phyloP scores from a whole-genome alignment of 306 rosid genomes.

The Luffa aegyptiaca region DNA sequence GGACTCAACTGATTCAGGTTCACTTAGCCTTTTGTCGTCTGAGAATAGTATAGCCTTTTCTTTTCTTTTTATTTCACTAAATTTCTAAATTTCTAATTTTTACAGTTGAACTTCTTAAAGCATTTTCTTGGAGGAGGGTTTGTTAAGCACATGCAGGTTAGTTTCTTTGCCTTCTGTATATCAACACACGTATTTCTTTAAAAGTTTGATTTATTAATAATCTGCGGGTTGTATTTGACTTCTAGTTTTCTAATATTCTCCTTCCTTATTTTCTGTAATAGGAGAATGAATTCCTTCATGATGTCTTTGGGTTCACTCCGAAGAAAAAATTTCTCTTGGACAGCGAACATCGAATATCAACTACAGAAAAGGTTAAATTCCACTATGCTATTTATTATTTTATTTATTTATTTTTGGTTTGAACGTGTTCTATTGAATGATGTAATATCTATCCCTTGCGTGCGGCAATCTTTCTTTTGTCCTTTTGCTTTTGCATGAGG shows the following conservation, averaged over 20 bases:
- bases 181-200: background rate
- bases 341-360: slow-evolving; percentile 51
- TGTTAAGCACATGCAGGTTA: slow-evolving; percentile 89
- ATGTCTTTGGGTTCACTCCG: slow-evolving; percentile 68
- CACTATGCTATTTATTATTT: slow-evolving; percentile 1
- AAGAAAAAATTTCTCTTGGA: slow-evolving; percentile 37
- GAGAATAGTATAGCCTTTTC: background rate
- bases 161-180: slow-evolving; percentile 9
- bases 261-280: slow-evolving; percentile 15
- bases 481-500: background rate
- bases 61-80: background rate
- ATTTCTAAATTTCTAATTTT: background rate
- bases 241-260: background rate
- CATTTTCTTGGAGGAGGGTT: slow-evolving; percentile 91
- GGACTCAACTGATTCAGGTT: slow-evolving; percentile 83
- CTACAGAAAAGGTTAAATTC: slow-evolving; percentile 54
- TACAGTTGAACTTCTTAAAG: slow-evolving; percentile 76
- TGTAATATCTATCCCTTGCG: slow-evolving; percentile 4
- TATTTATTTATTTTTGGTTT: background rate
- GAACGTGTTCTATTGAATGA: background rate
- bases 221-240: background rate
- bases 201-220: background rate
- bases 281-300: slow-evolving; percentile 90
- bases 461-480: background rate
- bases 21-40: background rate